These are phyloP conservation scores for Geotrichum citri-aurantii DNA, from an alignment of 1,139 yeast genomes.

Conservation along the genomic window DNA sequence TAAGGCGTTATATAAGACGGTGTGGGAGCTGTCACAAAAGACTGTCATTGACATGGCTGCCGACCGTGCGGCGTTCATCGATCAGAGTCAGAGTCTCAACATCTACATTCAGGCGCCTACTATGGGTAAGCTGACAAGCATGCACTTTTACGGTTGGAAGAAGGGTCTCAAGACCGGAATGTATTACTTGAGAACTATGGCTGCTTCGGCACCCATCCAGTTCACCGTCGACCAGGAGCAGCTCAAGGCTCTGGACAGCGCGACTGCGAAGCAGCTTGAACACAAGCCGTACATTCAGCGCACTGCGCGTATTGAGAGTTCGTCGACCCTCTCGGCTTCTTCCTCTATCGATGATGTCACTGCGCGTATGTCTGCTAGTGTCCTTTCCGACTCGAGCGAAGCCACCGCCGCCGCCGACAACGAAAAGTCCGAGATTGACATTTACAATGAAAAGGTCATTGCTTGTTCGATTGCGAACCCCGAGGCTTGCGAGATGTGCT, in stretches of 20 bases:
- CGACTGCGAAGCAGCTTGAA: slow-evolving; percentile 29
- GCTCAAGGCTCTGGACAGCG: slow-evolving; percentile 36
- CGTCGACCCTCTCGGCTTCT: slow-evolving; percentile 17
- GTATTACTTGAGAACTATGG: slow-evolving; percentile 94
- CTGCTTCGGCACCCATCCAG: slow-evolving; percentile 91
- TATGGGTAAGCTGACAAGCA: slow-evolving; percentile 88
- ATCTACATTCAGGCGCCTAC: slow-evolving; percentile 82
- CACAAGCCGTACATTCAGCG: slow-evolving; percentile 35
- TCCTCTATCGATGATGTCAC: slow-evolving; percentile 10
- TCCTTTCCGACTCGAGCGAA: slow-evolving; percentile 19
- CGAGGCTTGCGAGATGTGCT: slow-evolving; percentile 97
- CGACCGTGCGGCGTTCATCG: slow-evolving; percentile 87
- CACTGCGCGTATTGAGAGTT: slow-evolving; percentile 14
- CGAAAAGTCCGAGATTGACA: slow-evolving; percentile 47
- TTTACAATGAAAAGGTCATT: slow-evolving; percentile 85
- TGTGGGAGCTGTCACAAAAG: slow-evolving; percentile 93
- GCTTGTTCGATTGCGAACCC: slow-evolving; percentile 97
- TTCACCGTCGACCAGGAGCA: slow-evolving; percentile 71
- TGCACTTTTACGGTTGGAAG: slow-evolving; percentile 98
- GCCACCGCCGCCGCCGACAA: slow-evolving; percentile 18
- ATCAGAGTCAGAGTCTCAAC: slow-evolving; percentile 90
- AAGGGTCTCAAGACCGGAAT: slow-evolving; percentile 96
- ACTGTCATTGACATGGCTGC: slow-evolving; percentile 91
- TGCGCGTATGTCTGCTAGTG: slow-evolving; percentile 17
- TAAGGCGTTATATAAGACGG: slow-evolving; percentile 81